phyloP scores from a whole-genome alignment of 805 yeast species.

The Starmerella kuoi region DNA sequence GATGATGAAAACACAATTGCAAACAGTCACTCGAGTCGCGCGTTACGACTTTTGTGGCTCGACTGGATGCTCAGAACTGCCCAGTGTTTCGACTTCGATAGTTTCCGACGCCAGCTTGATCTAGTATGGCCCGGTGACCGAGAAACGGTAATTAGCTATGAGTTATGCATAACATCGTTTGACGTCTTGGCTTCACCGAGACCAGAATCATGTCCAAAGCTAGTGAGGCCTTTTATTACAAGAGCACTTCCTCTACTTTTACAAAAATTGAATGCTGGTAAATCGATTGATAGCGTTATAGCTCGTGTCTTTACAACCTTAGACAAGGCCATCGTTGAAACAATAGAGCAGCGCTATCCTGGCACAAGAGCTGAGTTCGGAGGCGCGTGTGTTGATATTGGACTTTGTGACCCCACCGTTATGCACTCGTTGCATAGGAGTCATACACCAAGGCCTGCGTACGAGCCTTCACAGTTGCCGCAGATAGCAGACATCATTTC shows the following conservation, averaged over 20 bases:
- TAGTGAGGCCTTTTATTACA: slow-evolving; percentile 30
- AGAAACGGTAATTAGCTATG: slow-evolving; percentile 25
- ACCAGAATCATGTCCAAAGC: not conserved
- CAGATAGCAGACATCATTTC: not conserved
- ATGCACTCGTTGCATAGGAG: slow-evolving; percentile 19
- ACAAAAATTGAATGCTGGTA: slow-evolving; percentile 26
- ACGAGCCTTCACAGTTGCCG: slow-evolving; percentile 1
- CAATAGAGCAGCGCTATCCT: slow-evolving; percentile 15
- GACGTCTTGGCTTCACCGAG: slow-evolving; percentile 25
- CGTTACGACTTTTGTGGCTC: slow-evolving; percentile 22
- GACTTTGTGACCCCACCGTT: slow-evolving; percentile 21
- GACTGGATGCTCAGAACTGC: slow-evolving; percentile 19
- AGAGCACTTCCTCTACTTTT: slow-evolving; percentile 39
- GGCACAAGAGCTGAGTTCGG: slow-evolving; percentile 17
- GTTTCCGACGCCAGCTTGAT: slow-evolving; percentile 15
- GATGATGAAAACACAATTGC: not conserved
- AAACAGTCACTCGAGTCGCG: slow-evolving; percentile 8
- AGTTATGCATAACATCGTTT: slow-evolving; percentile 36
- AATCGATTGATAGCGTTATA: slow-evolving; percentile 30
- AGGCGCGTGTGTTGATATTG: slow-evolving; percentile 19
- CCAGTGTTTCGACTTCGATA: slow-evolving; percentile 8
- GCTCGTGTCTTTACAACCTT: slow-evolving; percentile 22
- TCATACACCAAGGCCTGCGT: slow-evolving; percentile 11
- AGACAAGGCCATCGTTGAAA: slow-evolving; percentile 21
- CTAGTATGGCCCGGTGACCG: slow-evolving; percentile 24